A percentile compares a stretch with the other conserved stretches of the same genome.
These are phyloP conservation scores for Sistotremastrum niveocremeum DNA, from an alignment of 768 basidiomycete species.

Conservation along the genomic window DNA sequence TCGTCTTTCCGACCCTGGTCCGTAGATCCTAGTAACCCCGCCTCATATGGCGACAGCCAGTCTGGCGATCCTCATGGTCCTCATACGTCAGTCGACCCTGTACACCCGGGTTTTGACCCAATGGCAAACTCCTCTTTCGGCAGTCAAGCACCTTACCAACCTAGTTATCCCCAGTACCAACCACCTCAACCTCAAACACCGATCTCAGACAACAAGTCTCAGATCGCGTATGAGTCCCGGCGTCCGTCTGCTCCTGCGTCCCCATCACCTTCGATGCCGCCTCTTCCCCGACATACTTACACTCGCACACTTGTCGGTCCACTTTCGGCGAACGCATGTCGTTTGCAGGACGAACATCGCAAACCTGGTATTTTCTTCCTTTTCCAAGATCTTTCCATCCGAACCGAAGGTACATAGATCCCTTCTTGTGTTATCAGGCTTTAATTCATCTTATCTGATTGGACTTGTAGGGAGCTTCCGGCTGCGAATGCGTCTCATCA, in stretches of 20 bases:
- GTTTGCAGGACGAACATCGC: conserved; percentile 73
- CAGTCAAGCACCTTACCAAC: too few species aligned
- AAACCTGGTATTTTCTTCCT: conserved; percentile 87
- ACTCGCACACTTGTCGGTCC: conserved; percentile 86
- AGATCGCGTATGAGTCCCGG: conserved; percentile 2
- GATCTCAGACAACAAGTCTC: too few species aligned
- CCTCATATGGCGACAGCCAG: too few species aligned
- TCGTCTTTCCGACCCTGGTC: too few species aligned
- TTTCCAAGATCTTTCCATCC: conserved; percentile 86
- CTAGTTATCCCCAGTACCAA: too few species aligned
- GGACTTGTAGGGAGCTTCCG: conserved; percentile 58
- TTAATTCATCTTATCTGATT: too few species aligned
- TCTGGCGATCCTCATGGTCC: too few species aligned
- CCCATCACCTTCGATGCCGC: conserved; percentile 20
- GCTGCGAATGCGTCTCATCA: conserved; percentile 77
- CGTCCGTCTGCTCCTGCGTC: conserved; percentile 20
- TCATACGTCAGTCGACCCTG: too few species aligned
- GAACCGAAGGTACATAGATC: conserved; percentile 63
- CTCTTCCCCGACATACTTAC: conserved; percentile 56
- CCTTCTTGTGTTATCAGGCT: not conserved
- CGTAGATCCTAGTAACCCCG: too few species aligned
- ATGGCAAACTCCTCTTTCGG: too few species aligned
- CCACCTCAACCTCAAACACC: too few species aligned
- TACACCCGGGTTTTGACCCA: too few species aligned
- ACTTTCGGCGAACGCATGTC: conserved; percentile 73